Base-by-base conservation (phyloP, 768 basidiomycete species). In the Hericium alpestre region DNA sequence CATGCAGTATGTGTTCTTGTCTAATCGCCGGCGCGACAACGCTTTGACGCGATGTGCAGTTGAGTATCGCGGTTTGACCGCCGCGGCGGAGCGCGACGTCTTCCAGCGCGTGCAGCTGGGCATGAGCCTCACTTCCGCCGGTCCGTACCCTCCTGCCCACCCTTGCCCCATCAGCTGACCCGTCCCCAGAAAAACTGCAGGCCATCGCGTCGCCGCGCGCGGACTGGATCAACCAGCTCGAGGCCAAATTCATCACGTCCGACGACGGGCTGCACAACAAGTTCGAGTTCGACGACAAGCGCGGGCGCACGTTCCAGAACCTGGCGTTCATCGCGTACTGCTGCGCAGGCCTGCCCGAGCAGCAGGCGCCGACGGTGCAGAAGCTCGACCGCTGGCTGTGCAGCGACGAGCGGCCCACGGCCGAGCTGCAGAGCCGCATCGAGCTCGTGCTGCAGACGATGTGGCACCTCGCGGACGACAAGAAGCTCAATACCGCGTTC, bases 71-170 rank as follows among this genome's bases (percentile, higher is more conserved):
- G 66, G 73, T 27, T 70, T 92, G 1, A 67, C 75, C 2, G 73
- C 79, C 12, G 73, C 74, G 5, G 71, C 75, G 4, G 88, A 92
- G 67, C 80, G 89, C 51, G 90, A 92, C 54, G 83, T 91, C 20
- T 90, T 89, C 64, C 85, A 88, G 62, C 76, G 90, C 25, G 90
- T 93, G 15, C 90, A 93, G 62, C 68, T 92, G 41, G 90, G 90
- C 55, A 81, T 89, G 72, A 73, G 80, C 15, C 73, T 93, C 50
- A 84, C 85, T 8, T 78, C 83, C 20, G 85, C 88, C 66, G 87
- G 88, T 85, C 63, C 48, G 72, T 63, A 15, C 23, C 54, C 12
- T 27, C 16, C 15, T 38, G 23, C 20, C 12, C 37, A 9, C 18
- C 37, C n/a, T 11, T 20, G 50, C 20, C 25, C 39, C 12, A 15